Percentiles rank a stretch among this genome's conserved stretches.
phyloP scores from a whole-genome alignment of 208 protist species.

The Leishmania amazonensis region DNA sequence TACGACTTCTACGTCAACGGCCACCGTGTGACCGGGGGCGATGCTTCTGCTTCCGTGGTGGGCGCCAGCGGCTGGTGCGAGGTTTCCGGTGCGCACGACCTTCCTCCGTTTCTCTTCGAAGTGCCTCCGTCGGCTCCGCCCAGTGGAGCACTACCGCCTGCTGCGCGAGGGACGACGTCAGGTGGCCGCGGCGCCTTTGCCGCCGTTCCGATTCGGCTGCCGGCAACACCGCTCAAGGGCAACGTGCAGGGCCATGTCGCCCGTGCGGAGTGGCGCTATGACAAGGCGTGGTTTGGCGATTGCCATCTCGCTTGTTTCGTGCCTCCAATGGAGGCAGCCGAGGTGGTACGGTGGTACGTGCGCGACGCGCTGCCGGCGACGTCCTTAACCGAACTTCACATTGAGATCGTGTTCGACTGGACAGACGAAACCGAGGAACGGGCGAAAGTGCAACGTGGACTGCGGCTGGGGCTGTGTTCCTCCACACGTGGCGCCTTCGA shows the following conservation, averaged over 20 bases:
- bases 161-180: neutral
- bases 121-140: constrained; percentile 6
- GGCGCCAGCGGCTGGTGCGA: constrained; percentile 36
- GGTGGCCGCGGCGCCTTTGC: constrained; percentile 1
- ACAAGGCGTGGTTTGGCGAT: constrained; percentile 68
- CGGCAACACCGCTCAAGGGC: constrained; percentile 5
- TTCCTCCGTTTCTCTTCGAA: constrained; percentile 35
- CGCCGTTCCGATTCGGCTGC: constrained; percentile 20
- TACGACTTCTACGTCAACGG: constrained; percentile 62
- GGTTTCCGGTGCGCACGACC: constrained; percentile 28
- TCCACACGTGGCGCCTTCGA: constrained; percentile 12
- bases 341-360: constrained; percentile 46
- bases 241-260: constrained; percentile 13
- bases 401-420: constrained; percentile 18
- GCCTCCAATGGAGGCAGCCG: constrained; percentile 37
- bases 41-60: neutral
- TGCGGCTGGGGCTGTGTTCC: constrained; percentile 20
- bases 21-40: constrained; percentile 16
- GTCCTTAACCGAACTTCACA: neutral
- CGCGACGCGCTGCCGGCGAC: constrained; percentile 18
- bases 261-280: constrained; percentile 34
- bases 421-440: neutral
- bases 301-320: constrained; percentile 44
- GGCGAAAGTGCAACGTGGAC: constrained; percentile 1
- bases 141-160: neutral